Evolutionary conservation across 2,329 filamentous ascomycete genomes (phyloP).

Genomic region (Neofusicoccum parvum): DNA sequence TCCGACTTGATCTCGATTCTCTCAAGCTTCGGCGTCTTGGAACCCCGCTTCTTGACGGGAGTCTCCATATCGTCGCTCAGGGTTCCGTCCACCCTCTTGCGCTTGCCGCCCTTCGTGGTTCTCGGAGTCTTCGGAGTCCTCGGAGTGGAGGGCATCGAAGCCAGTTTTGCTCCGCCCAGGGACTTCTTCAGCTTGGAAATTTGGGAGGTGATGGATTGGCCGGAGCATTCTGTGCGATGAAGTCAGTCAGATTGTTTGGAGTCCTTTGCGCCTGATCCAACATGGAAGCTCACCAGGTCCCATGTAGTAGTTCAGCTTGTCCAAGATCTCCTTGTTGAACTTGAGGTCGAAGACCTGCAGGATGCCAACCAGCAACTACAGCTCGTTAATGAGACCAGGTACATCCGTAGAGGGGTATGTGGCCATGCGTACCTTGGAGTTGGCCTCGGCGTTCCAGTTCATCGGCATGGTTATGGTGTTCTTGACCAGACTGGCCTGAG

Average conservation of each 20-base stretch:
- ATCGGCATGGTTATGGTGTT: background rate
- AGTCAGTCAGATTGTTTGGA: background rate
- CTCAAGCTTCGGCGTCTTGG: background rate
- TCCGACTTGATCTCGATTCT: background rate
- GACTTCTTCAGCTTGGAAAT: constrained; percentile 5
- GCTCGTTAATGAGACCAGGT: background rate
- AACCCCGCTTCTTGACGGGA: constrained; percentile 3
- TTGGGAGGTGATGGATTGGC: background rate
- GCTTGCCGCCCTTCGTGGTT: background rate
- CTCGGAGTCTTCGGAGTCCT: background rate
- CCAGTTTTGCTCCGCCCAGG: background rate
- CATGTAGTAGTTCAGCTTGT: background rate
- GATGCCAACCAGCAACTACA: background rate
- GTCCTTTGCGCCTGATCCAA: background rate
- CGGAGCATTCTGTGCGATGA: background rate
- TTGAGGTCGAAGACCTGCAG: constrained; percentile 1
- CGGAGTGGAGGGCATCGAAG: background rate
- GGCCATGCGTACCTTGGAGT: background rate
- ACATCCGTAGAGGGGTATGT: background rate
- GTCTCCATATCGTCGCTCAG: background rate
- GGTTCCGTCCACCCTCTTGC: background rate
- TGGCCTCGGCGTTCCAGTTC: background rate
- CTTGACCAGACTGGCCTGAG: background rate
- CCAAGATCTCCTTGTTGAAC: background rate
- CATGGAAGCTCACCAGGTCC: background rate